Conservation (phyloP, 2,329 filamentous ascomycete genomes). For the Trichophyton mentagrophytes region DNA sequence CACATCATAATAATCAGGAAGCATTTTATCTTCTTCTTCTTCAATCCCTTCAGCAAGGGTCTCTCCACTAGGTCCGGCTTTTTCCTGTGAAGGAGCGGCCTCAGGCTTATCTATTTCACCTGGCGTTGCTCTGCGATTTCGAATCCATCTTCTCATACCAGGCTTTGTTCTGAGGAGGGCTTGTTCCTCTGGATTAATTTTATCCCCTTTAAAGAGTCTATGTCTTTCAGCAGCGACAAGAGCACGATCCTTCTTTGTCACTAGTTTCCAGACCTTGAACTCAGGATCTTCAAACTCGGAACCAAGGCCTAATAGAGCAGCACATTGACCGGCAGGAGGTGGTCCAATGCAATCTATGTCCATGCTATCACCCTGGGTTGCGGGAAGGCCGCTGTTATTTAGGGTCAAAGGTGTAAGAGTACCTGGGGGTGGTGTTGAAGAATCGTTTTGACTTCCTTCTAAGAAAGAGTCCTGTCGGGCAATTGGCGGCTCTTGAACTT, state of each 20-base stretch:
- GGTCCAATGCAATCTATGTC: constrained; percentile 65
- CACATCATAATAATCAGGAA: constrained; percentile 91
- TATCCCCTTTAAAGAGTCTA: constrained; percentile 71
- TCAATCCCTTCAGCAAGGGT: constrained; percentile 93
- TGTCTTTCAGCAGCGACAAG: constrained; percentile 73
- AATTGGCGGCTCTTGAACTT: constrained; percentile 23
- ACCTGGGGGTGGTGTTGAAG: constrained; percentile 67
- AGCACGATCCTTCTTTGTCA: constrained; percentile 91
- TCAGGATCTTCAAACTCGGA: constrained; percentile 75
- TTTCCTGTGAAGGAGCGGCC: constrained; percentile 34
- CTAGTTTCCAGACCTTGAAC: constrained; percentile 97
- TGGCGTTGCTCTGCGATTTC: constrained; percentile 58
- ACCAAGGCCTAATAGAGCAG: constrained; percentile 58
- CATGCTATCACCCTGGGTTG: constrained; percentile 62
- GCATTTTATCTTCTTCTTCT: constrained; percentile 65
- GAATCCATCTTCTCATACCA: constrained; percentile 79
- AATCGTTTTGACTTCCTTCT: constrained; percentile 70
- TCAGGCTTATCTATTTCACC: constrained; percentile 37
- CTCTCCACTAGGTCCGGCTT: constrained; percentile 45
- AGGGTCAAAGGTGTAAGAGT: constrained; percentile 62
- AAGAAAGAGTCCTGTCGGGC: constrained; percentile 61
- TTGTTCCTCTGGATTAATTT: constrained; percentile 74
- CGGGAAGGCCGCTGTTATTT: constrained; percentile 51
- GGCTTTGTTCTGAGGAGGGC: constrained; percentile 73
- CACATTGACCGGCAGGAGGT: constrained; percentile 53